These are phyloP conservation scores for Diplotaxis tenuifolia DNA, from an alignment of 345 rosid species.

Conservation along the genomic window DNA sequence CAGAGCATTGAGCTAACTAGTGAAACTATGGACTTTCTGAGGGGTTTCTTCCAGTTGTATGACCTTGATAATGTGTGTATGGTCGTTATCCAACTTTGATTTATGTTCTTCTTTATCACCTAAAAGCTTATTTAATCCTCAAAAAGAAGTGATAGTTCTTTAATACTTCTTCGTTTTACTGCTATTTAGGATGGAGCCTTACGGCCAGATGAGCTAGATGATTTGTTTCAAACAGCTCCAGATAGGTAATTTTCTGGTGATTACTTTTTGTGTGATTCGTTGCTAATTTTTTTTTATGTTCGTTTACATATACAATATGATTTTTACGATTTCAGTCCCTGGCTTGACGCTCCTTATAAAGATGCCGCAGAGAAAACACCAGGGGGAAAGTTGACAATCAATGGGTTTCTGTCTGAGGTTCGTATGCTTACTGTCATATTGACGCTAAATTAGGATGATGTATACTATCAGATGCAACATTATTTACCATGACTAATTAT, in stretches of 20 bases:
- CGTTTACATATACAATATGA: slow-evolving; percentile 20
- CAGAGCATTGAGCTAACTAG: slow-evolving; percentile 73
- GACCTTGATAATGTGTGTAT: slow-evolving; percentile 68
- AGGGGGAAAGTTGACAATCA: slow-evolving; percentile 56
- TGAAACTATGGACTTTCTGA: slow-evolving; percentile 59
- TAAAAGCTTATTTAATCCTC: not conserved
- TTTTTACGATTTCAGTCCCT: slow-evolving; percentile 61
- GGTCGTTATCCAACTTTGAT: not conserved
- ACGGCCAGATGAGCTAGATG: slow-evolving; percentile 58
- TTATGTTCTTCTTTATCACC: not conserved
- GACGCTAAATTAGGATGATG: slow-evolving; percentile 3
- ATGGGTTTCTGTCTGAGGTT: slow-evolving; percentile 70
- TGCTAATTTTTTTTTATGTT: slow-evolving; percentile 18
- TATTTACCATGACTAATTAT: slow-evolving; percentile 20
- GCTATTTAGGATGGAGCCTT: slow-evolving; percentile 67
- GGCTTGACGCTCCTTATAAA: slow-evolving; percentile 59
- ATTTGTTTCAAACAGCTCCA: slow-evolving; percentile 76
- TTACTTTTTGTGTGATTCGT: slow-evolving; percentile 1
- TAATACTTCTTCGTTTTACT: slow-evolving; percentile 32
- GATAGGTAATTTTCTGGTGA: slow-evolving; percentile 48
- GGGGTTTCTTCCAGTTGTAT: slow-evolving; percentile 59
- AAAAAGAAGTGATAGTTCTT: slow-evolving; percentile 14
- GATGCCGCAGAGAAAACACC: slow-evolving; percentile 70
- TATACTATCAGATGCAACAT: slow-evolving; percentile 12
- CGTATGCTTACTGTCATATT: slow-evolving; percentile 32